Conservation (phyloP, 805 yeast species). For the Novakomyces olei region DNA sequence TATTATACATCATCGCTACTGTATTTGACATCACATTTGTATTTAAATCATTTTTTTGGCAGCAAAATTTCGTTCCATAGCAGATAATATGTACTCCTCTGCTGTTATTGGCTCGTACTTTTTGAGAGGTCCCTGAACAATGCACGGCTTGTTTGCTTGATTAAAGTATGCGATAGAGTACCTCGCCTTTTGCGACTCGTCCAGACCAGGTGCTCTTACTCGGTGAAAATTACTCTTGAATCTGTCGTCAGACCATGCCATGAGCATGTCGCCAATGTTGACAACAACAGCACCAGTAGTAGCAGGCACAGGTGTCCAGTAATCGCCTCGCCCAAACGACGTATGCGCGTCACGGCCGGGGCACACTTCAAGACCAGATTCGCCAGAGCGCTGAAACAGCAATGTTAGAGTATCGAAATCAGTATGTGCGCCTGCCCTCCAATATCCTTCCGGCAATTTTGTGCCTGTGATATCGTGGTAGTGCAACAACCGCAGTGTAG, state of each 20-base stretch:
- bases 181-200: conserved; percentile 11
- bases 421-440: conserved; percentile 21
- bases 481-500: conserved; percentile 14
- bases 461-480: conserved; percentile 16
- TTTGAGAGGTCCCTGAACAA: conserved; percentile 13
- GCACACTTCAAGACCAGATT: conserved; percentile 21
- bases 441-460: conserved; percentile 12
- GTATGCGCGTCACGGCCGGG: conserved; percentile 17
- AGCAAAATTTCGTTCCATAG: no score
- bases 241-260: conserved; percentile 19
- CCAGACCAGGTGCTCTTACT: conserved; percentile 12
- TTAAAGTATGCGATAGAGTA: conserved; percentile 15
- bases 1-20: no score
- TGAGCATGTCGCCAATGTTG: conserved; percentile 20
- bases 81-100: conserved; percentile 13
- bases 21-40: no score
- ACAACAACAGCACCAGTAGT: conserved; percentile 17
- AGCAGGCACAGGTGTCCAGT: conserved; percentile 9
- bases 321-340: conserved; percentile 14
- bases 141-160: conserved; percentile 11
- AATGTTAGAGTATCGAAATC: conserved; percentile 20
- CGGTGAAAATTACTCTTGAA: conserved; percentile 20
- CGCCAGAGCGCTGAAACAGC: conserved; percentile 17
- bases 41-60: no score
- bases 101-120: conserved; percentile 14